phyloP scores from a whole-genome alignment of 768 basidiomycete species.

The Tephrocybe sp. region DNA sequence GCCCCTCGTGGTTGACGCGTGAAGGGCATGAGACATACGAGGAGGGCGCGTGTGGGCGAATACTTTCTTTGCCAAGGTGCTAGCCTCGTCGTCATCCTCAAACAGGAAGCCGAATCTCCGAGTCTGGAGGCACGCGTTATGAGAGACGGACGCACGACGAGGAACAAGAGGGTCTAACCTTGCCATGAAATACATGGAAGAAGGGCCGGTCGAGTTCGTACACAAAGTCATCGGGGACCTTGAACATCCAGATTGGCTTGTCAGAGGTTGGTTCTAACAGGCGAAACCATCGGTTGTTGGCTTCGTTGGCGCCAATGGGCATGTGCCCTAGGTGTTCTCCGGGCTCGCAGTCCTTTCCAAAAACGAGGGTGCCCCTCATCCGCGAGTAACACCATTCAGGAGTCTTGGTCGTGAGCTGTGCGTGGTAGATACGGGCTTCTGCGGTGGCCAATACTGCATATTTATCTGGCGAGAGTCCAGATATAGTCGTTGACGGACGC shows the following conservation, averaged over 20 bases:
- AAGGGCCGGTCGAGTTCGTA: slow-evolving; percentile 87
- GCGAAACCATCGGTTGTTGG: slow-evolving; percentile 56
- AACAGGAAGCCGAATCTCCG: slow-evolving; percentile 53
- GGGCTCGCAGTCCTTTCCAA: slow-evolving; percentile 41
- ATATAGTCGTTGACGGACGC: slow-evolving; percentile 8
- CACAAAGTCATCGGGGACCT: slow-evolving; percentile 54
- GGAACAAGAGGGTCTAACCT: no score
- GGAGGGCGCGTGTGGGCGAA: slow-evolving; percentile 25
- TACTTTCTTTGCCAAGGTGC: slow-evolving; percentile 37
- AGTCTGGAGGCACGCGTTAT: slow-evolving; percentile 45
- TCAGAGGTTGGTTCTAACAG: slow-evolving; percentile 55
- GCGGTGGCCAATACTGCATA: slow-evolving; percentile 54
- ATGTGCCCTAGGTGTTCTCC: slow-evolving; percentile 25
- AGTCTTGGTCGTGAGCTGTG: slow-evolving; percentile 44
- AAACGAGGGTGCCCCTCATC: slow-evolving; percentile 57
- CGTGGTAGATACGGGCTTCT: slow-evolving; percentile 59
- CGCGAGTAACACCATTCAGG: slow-evolving; percentile 59
- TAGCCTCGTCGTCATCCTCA: slow-evolving; percentile 47
- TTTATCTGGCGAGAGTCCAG: slow-evolving; percentile 20
- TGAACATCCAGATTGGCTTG: slow-evolving; percentile 68
- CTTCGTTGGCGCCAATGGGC: slow-evolving; percentile 16
- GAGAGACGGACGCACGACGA: no score
- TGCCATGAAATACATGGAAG: slow-evolving; percentile 86
- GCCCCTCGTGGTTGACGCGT: slow-evolving; percentile 7
- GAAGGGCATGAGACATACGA: slow-evolving; percentile 20